Evolutionary conservation across 2,329 filamentous ascomycete genomes (phyloP).

Genomic region (Seiridium cupressi): DNA sequence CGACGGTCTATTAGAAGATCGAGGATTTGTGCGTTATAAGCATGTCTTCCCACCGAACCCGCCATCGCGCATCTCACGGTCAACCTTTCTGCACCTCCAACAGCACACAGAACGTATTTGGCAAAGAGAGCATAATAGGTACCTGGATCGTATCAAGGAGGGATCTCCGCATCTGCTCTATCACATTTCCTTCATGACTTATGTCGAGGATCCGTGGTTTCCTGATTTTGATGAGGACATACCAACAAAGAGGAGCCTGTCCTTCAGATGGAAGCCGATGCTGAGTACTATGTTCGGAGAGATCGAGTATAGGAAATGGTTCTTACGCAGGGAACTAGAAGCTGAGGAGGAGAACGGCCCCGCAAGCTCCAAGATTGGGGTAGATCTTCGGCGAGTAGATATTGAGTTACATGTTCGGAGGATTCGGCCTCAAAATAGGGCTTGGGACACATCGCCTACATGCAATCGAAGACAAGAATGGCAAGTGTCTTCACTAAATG

Average conservation of each 20-base stretch:
- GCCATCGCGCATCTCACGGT: background rate
- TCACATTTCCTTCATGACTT: background rate
- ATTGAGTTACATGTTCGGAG: conserved; percentile 2
- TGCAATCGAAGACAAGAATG: background rate
- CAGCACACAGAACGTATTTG: background rate
- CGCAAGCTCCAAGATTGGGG: background rate
- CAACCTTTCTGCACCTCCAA: background rate
- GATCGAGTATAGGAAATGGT: conserved; percentile 1
- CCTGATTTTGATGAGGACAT: background rate
- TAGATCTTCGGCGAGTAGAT: background rate
- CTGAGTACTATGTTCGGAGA: conserved; percentile 3
- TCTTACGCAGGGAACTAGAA: background rate
- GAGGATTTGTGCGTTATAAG: background rate
- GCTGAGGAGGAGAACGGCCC: background rate
- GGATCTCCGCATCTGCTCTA: background rate
- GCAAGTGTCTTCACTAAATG: background rate
- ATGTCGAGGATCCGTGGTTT: background rate
- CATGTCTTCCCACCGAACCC: background rate
- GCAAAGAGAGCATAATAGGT: background rate
- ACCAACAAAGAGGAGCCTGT: background rate
- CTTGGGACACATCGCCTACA: background rate
- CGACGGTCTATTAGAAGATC: background rate
- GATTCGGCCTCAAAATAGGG: background rate
- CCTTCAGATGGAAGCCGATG: background rate
- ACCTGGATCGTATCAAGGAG: background rate